Percentiles rank a stretch among this genome's conserved stretches.
Conservation (phyloP, 2,329 filamentous ascomycete species). For the Cryphonectria radicalis region DNA sequence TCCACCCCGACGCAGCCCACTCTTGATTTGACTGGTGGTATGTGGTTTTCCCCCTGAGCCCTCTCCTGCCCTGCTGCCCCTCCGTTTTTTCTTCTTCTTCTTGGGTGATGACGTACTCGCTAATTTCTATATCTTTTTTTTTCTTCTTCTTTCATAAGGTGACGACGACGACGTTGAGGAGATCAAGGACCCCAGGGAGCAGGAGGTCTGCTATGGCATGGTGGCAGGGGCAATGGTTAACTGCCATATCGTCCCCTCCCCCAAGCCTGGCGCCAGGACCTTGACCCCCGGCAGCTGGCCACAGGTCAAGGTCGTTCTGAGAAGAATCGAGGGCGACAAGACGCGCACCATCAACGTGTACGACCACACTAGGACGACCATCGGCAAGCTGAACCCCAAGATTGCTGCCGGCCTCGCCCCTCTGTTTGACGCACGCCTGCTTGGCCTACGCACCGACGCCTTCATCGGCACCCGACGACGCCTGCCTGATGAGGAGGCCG, state of each 20-base stretch:
- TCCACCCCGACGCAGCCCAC: conserved; percentile 40
- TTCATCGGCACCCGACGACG: conserved; percentile 71
- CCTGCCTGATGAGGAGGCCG: conserved; percentile 64
- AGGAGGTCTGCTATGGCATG: conserved; percentile 82
- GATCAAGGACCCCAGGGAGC: conserved; percentile 62
- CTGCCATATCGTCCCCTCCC: conserved; percentile 69
- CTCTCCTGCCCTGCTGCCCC: neutral
- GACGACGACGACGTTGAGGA: conserved; percentile 64
- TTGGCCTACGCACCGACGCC: conserved; percentile 71
- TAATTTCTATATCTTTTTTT: conserved; percentile 33
- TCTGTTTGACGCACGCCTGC: conserved; percentile 69
- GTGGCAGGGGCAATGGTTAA: conserved; percentile 70
- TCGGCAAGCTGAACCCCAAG: conserved; percentile 74
- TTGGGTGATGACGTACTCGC: neutral
- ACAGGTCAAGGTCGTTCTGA: conserved; percentile 72
- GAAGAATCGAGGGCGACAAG: conserved; percentile 58
- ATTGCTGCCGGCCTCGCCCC: conserved; percentile 71
- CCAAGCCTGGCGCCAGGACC: conserved; percentile 65
- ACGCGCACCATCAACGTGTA: conserved; percentile 70
- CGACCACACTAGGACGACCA: conserved; percentile 72
- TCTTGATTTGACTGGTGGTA: conserved; percentile 63
- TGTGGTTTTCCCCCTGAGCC: neutral
- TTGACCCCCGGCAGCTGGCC: conserved; percentile 70
- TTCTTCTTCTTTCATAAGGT: conserved; percentile 19
- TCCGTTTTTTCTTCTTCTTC: neutral